Base-by-base conservation (phyloP, 345 rosid genomes). In the Melaleuca alternifolia region DNA sequence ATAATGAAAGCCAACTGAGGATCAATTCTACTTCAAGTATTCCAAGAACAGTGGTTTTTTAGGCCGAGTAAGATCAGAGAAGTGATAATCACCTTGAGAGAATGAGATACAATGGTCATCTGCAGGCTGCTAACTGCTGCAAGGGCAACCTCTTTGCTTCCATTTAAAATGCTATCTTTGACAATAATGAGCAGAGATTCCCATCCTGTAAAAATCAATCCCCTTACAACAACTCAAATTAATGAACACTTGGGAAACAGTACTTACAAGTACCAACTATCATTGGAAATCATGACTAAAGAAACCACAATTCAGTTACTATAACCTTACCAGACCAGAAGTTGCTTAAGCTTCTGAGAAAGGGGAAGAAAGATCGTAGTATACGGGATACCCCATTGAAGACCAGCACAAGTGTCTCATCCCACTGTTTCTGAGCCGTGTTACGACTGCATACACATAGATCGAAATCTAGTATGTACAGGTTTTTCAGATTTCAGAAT, bases 351-450 rank as follows among this genome's bases (percentile, higher is more conserved):
- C 91, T 92, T 88, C 90, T 92, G 41, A 97, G 98, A 85, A 93
- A 95, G 84, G 99, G 98, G 87, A 97, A 97, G 90, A 95, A 97
- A 50, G 99, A 95, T 24, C 99, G 98, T 86, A 97, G 93, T 23
- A 97, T 90, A 75, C 99, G 99, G 59, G 99, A 95, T 89, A 96
- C 93, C 89, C 99, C 99, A 89, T 99, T 94, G 83, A 97, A 95
- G 89, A 97, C 99, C 56, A 96, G 94, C 33, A 96, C 99, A 87
- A 97, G 94, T 37, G 99, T 97, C 90, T 97, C 99, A 94, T 94
- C 99, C 99, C 99, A 97, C 87, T 96, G 99, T 89, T 97, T 97
- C 91, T 97, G 99, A 91, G 95, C 97, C 37, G 99, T 94, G 92
- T 97, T 97, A 87, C 99, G 99, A 92, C 99, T 97, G 93, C 86